Conservation (phyloP, 2,329 filamentous ascomycete species). For the Coleophoma crateriformis region DNA sequence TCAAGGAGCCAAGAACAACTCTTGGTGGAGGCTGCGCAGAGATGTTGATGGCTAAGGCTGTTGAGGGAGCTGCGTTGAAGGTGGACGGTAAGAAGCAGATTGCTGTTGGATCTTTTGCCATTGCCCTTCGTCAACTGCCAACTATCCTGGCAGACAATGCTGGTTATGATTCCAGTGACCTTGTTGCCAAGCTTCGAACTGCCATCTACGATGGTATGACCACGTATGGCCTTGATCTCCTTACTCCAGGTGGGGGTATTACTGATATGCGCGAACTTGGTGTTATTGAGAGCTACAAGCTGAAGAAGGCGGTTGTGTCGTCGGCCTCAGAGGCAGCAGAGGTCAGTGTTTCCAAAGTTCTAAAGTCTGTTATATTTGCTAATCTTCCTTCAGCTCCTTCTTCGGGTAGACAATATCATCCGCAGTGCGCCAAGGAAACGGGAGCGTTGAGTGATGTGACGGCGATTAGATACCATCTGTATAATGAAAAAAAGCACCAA, state of each 20-base stretch:
- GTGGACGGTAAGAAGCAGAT: slow-evolving; percentile 96
- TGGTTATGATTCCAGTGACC: slow-evolving; percentile 89
- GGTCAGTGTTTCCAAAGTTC: slow-evolving; percentile 45
- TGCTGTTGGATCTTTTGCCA: slow-evolving; percentile 84
- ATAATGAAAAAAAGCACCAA: slow-evolving; percentile 16
- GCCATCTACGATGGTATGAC: slow-evolving; percentile 93
- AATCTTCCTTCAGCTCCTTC: slow-evolving; percentile 57
- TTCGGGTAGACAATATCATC: slow-evolving; percentile 97
- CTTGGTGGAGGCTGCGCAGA: slow-evolving; percentile 94
- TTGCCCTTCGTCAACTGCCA: slow-evolving; percentile 84
- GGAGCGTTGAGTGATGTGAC: slow-evolving; percentile 56
- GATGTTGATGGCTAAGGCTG: slow-evolving; percentile 99
- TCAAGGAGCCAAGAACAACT: slow-evolving; percentile 89
- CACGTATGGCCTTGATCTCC: slow-evolving; percentile 83
- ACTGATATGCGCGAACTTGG: slow-evolving; percentile 93
- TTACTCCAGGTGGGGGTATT: slow-evolving; percentile 86
- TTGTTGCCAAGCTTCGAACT: slow-evolving; percentile 86
- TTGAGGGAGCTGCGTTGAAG: slow-evolving; percentile 87
- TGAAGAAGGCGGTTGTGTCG: slow-evolving; percentile 96
- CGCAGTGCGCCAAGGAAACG: slow-evolving; percentile 81
- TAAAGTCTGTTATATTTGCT: slow-evolving; percentile 18
- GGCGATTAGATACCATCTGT: slow-evolving; percentile 16
- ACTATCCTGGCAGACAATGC: slow-evolving; percentile 98
- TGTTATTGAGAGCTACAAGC: slow-evolving; percentile 96
- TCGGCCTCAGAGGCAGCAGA: slow-evolving; percentile 95